A percentile compares a stretch with the other conserved stretches of the same genome.
Conservation (phyloP, 2,329 filamentous ascomycete species). For the Leptosphaerulina australis region DNA sequence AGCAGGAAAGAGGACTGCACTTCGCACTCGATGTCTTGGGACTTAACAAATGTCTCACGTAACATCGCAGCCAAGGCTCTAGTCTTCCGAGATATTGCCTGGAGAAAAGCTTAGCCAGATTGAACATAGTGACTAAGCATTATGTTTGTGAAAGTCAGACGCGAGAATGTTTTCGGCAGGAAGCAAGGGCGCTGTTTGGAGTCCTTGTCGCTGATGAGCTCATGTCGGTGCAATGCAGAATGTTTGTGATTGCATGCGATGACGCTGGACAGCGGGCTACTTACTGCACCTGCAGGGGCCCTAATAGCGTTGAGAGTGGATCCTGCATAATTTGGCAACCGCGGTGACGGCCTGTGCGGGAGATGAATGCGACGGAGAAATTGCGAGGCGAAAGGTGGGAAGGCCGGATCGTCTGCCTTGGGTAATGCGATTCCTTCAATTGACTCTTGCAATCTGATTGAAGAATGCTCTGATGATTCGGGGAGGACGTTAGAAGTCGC, state of each 20-base stretch:
- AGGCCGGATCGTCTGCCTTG: neutral
- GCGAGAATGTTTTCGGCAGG: neutral
- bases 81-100: constrained; percentile 9
- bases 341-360: constrained; percentile 1
- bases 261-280: too few species aligned
- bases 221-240: neutral
- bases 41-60: constrained; percentile 5
- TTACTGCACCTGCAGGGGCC: neutral
- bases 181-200: neutral
- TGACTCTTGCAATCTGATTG: too few species aligned
- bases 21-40: neutral
- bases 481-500: neutral
- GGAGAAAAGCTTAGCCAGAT: constrained; percentile 4
- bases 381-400: neutral
- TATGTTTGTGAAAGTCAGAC: too few species aligned
- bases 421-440: too few species aligned
- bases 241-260: constrained; percentile 1
- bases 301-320: constrained; percentile 17
- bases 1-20: neutral
- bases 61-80: constrained; percentile 6
- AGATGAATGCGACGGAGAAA: neutral
- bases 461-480: too few species aligned
- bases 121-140: neutral
- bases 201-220: neutral
- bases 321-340: constrained; percentile 8